Evolutionary conservation across 768 basidiomycete species (phyloP), one percentile per base, ranked within the genome.

Genomic region (Trametes elegans): DNA sequence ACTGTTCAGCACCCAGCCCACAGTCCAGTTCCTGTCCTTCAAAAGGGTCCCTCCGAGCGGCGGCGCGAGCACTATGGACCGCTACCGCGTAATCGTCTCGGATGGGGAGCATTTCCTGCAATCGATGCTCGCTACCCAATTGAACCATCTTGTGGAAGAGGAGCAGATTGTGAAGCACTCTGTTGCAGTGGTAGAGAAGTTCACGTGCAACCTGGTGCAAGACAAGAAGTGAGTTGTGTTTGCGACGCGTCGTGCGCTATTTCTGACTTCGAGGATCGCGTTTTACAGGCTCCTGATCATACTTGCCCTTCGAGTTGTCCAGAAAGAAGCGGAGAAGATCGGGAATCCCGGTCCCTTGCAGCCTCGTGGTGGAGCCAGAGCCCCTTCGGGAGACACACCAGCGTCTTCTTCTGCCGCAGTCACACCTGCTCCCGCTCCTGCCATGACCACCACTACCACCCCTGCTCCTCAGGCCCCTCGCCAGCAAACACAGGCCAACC

Each of bases 61-160:
- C 43, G 66, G 68, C 8, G 60, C 66, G n/a, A 66, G 56, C 62
- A 53, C 36, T 10, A 60, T 76, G 40, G 87, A 88, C 65, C 76
- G 87, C 53, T 84, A 81, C 70, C 80, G 93, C 57, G 78, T 96
- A 56, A 91, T 98, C 70, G 75, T 98, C 35, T 96, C 93, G 0
- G 96, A 98, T 71, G 94, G 96, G 35, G 75, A 77, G 18, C 73
- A 89, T 61, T 97, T 90, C 68, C 76, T 89, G 43, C 97, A 98
- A 69, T 86, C 90, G 23, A 98, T 99, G 97, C 77, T 98, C 29
- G 91, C 94, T 5, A 98, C 95, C 0, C 89, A 93, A 65, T 79
- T 94, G 40, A 98, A 98, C 64, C 58, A 75, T 7, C 72, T 92
- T 60, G 84, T 95, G 13, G 78, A 85, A 14, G 75, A 83, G 0